A percentile compares a stretch with the other conserved stretches of the same genome.
Conservation (phyloP, 306 rosid genomes). For the Comarum palustre region DNA sequence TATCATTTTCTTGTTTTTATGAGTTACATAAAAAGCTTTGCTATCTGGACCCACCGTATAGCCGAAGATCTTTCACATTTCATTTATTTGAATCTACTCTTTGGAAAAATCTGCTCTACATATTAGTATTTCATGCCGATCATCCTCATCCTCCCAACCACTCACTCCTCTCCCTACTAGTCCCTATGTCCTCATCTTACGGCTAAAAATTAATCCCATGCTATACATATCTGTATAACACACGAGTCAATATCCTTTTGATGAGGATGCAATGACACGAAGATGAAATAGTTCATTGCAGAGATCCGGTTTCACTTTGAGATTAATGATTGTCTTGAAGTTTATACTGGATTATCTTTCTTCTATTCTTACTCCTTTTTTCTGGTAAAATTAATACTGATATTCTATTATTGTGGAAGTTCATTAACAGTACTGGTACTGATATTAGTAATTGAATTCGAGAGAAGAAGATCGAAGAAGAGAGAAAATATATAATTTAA, state of each 20-base stretch:
- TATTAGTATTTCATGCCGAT: too few species aligned
- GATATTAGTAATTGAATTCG: too few species aligned
- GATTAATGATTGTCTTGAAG: background rate
- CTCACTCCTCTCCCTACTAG: too few species aligned
- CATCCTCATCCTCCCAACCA: too few species aligned
- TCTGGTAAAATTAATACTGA: background rate
- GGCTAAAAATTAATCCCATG: too few species aligned
- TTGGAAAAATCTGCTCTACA: too few species aligned
- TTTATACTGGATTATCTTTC: background rate
- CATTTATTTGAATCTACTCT: background rate
- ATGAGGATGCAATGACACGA: too few species aligned
- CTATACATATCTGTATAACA: too few species aligned
- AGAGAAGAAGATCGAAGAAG: background rate
- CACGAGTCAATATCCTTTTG: too few species aligned
- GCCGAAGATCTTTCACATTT: slow-evolving; percentile 7
- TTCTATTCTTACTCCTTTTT: background rate
- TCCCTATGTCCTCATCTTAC: too few species aligned
- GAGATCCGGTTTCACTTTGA: background rate
- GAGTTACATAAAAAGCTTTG: slow-evolving; percentile 15
- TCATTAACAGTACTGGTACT: background rate
- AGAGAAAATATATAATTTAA: background rate
- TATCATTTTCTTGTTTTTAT: slow-evolving; percentile 25
- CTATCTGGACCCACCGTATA: slow-evolving; percentile 27
- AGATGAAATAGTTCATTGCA: background rate
- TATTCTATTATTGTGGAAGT: background rate